Evolutionary conservation across 768 basidiomycete genomes (phyloP).

Genomic region (Naematelia encephala): DNA sequence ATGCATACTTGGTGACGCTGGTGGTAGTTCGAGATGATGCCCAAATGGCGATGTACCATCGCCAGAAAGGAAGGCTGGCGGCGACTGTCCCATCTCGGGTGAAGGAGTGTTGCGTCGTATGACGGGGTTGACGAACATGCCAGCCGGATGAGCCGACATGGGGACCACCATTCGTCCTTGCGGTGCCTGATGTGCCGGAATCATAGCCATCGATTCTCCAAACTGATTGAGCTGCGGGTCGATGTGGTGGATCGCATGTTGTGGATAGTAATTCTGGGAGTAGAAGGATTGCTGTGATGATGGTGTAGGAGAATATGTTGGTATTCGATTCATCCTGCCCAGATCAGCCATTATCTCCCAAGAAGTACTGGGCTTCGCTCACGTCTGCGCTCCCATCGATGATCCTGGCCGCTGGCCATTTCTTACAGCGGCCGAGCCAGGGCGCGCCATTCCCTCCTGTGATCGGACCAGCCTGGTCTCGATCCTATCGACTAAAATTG

Average conservation of each 20-base stretch:
- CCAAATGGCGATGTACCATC: not conserved
- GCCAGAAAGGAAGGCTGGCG: not conserved
- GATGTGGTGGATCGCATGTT: not conserved
- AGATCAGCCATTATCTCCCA: not conserved
- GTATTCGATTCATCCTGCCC: not conserved
- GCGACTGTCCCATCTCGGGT: not conserved
- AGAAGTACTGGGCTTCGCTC: not conserved
- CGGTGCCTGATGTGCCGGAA: slow-evolving; percentile 16
- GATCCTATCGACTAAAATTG: not conserved
- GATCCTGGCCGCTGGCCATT: not conserved
- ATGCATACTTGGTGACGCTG: not conserved
- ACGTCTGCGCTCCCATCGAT: not conserved
- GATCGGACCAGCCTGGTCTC: not conserved
- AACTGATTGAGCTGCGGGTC: not conserved
- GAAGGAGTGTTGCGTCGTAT: not conserved
- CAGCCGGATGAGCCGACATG: slow-evolving; percentile 18
- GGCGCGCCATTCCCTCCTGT: not conserved
- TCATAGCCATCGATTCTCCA: not conserved
- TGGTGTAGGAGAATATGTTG: not conserved
- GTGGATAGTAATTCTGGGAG: not conserved
- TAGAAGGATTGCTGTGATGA: not conserved
- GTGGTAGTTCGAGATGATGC: not conserved
- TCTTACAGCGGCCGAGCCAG: not conserved
- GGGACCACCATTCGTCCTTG: slow-evolving; percentile 27
- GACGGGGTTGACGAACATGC: slow-evolving; percentile 18